phyloP scores from a whole-genome alignment of 1,284 basidiomycete species.

The Hymenochaete sp. region DNA sequence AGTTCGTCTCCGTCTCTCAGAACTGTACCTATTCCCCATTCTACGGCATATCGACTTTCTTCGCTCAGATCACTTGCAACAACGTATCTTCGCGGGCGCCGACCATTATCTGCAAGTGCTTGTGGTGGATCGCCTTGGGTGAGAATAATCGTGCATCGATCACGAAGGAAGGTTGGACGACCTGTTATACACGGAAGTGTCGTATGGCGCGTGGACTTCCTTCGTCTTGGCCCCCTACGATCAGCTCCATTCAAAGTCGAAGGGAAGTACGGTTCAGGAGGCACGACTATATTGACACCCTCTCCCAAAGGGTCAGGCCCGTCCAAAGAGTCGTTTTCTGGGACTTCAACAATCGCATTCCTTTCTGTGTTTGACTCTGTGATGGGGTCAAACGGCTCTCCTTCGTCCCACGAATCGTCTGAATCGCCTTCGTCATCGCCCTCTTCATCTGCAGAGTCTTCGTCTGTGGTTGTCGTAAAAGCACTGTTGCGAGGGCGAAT shows the following conservation, averaged over 20 bases:
- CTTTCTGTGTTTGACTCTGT: conserved; percentile 66
- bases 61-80: conserved; percentile 92
- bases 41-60: conserved; percentile 84
- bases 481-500: conserved; percentile 45
- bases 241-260: conserved; percentile 48
- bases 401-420: conserved; percentile 40
- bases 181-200: conserved; percentile 56
- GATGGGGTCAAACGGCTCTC: conserved; percentile 64
- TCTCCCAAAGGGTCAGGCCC: conserved; percentile 68
- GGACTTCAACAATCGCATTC: conserved; percentile 57
- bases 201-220: conserved; percentile 55
- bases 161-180: conserved; percentile 80
- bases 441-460: conserved; percentile 39
- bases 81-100: conserved; percentile 68
- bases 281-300: conserved; percentile 84
- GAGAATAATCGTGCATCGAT: conserved; percentile 86
- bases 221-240: conserved; percentile 41
- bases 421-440: conserved; percentile 31
- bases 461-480: conserved; percentile 38
- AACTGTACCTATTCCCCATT: conserved; percentile 96
- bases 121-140: conserved; percentile 74
- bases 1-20: conserved; percentile 91
- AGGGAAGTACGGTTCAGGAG: conserved; percentile 72
- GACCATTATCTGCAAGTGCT: conserved; percentile 41
- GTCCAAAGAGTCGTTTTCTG: conserved; percentile 40